Evolutionary conservation across 2,329 filamentous ascomycete genomes (phyloP), one percentile per base, ranked within the genome.

Genomic region (Lasiodiplodia theobromae): DNA sequence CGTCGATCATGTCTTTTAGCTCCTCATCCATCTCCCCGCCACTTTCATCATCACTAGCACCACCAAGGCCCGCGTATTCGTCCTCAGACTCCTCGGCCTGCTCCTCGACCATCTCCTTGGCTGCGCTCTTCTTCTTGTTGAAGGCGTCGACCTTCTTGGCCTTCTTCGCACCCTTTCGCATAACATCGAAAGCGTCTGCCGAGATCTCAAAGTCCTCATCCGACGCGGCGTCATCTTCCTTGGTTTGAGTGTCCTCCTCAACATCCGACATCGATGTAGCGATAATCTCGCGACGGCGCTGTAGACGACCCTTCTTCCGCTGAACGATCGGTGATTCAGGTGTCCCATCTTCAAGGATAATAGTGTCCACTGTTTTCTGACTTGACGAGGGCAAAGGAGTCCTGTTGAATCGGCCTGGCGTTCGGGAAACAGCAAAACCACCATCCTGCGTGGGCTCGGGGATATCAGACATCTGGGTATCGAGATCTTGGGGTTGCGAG

Each of bases 51-150:
- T 95, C 94, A 79, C 94, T 95, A 12, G 85, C 91, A 71, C 96
- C 96, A 72, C 96, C 96, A 11, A 99, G 85, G 4, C 96, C 96
- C 49, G 94, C 95, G 78, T 98, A 99, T 79, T 99, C 96, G 77
- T 99, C 96, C 77, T 99, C 96, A 0, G 96, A 99, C 81, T 99
- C 96, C 74, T 97, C 93, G 70, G 96, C 95, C 77, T 97, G 94
- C 72, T 97, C 96, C 72, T 98, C 88, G 47, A 99, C 86, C 86
- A 97, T 74, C 28, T 91, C 90, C 75, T 90, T 94, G 0, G 94
- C 95, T 76, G 92, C 90, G 81, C 93, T 96, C 78, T 91, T 94
- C 80, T 93, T 94, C 79, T 91, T 92, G 81, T 97, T 87, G 73
- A 94, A 97, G 6, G 82, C 81, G 64, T 86, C 84, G 2, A 73